A percentile compares a stretch with the other conserved stretches of the same genome.
Conservation (phyloP, 2,329 filamentous ascomycete genomes). For the Microsporum canis region DNA sequence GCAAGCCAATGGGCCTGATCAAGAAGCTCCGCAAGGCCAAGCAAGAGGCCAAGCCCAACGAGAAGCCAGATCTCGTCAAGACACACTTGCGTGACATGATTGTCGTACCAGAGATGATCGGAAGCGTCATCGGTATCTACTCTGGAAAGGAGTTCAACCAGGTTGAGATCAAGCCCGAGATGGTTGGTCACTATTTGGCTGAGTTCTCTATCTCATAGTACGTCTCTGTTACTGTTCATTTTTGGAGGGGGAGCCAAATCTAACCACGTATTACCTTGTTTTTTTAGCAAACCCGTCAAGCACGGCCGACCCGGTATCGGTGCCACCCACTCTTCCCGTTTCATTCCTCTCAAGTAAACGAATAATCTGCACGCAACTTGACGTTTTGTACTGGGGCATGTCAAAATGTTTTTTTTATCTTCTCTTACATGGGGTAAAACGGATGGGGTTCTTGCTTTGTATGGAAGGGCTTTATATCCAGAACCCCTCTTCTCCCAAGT, state of each 20-base stretch:
- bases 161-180: conserved; percentile 99
- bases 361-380: conserved; percentile 5
- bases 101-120: conserved; percentile 99
- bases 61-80: conserved; percentile 99
- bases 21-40: conserved; percentile 99
- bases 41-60: conserved; percentile 97
- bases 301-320: conserved; percentile 99
- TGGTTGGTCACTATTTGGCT: conserved; percentile 98
- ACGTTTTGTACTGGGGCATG: conserved; percentile 10
- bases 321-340: conserved; percentile 99
- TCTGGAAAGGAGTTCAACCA: conserved; percentile 99
- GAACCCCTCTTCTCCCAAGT: background rate
- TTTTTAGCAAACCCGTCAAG: conserved; percentile 90
- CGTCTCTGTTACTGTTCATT: conserved; percentile 34
- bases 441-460: conserved; percentile 3
- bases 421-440: conserved; percentile 3
- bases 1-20: conserved; percentile 99
- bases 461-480: conserved; percentile 5
- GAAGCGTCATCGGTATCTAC: conserved; percentile 97
- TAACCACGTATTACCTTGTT: background rate
- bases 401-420: conserved; percentile 3
- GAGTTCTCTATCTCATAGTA: conserved; percentile 99
- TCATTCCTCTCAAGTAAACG: conserved; percentile 98
- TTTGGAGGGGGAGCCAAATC: background rate
- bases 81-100: conserved; percentile 99